phyloP scores from a whole-genome alignment of 2,329 filamentous ascomycete species.

The Didymella arachidicola region DNA sequence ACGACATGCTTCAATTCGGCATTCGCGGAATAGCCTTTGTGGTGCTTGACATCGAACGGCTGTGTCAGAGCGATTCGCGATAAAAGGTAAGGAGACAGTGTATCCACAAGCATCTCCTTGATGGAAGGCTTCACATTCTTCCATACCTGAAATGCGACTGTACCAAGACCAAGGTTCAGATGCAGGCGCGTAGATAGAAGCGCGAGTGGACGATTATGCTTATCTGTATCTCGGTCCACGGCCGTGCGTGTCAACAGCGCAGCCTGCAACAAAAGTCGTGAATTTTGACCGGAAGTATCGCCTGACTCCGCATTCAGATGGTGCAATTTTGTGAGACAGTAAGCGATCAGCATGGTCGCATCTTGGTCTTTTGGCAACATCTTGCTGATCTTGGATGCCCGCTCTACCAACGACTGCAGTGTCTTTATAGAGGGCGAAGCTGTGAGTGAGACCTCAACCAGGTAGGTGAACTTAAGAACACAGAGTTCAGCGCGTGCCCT shows the following conservation, averaged over 20 bases:
- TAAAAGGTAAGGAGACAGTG: constrained; percentile 40
- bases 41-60: constrained; percentile 43
- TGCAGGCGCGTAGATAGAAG: constrained; percentile 47
- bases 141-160: constrained; percentile 42
- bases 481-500: constrained; percentile 34
- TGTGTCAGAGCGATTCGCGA: constrained; percentile 45
- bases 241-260: constrained; percentile 37
- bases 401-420: constrained; percentile 30
- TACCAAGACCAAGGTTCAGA: constrained; percentile 42
- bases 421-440: constrained; percentile 2
- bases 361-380: constrained; percentile 25
- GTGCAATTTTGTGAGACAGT: constrained; percentile 36
- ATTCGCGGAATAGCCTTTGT: constrained; percentile 39
- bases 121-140: constrained; percentile 28
- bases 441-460: constrained; percentile 32
- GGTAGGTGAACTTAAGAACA: constrained; percentile 38
- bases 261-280: constrained; percentile 41
- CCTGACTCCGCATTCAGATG: constrained; percentile 10
- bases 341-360: constrained; percentile 31
- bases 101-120: constrained; percentile 49
- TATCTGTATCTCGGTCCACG: constrained; percentile 34
- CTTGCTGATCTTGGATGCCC: constrained; percentile 29
- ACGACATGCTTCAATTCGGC: constrained; percentile 41
- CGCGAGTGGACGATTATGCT: constrained; percentile 37
- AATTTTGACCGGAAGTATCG: constrained; percentile 16